A percentile compares a stretch with the other conserved stretches of the same genome.
These are phyloP conservation scores for Corchorus olitorius DNA, from an alignment of 345 rosid species.

Conservation along the genomic window DNA sequence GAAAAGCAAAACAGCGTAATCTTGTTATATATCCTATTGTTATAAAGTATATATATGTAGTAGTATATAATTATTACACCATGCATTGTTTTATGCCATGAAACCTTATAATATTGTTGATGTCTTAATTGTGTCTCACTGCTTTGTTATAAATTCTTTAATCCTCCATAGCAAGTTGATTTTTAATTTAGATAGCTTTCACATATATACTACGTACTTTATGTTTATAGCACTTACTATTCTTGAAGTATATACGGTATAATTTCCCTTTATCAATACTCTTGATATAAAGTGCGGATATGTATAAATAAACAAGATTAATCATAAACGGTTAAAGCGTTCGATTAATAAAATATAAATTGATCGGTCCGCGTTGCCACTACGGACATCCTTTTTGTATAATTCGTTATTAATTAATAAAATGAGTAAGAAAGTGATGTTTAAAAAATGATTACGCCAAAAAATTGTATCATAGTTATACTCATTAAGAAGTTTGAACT, in stretches of 20 bases:
- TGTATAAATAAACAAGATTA: no score
- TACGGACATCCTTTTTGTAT: no score
- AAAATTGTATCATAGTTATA: no score
- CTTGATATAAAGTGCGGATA: neutral
- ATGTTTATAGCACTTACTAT: neutral
- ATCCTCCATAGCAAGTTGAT: neutral
- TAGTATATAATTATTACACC: neutral
- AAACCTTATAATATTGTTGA: neutral
- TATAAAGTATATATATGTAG: neutral
- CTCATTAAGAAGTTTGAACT: no score
- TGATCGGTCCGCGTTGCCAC: no score
- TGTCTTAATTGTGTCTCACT: neutral
- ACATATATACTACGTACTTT: no score
- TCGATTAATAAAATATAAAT: no score
- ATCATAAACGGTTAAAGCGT: no score
- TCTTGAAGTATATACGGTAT: constrained; percentile 1
- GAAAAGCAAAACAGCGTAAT: neutral
- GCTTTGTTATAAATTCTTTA: neutral
- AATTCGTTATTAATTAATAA: no score
- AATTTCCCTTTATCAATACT: neutral
- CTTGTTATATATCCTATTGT: neutral
- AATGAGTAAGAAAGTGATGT: no score
- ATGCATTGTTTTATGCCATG: neutral
- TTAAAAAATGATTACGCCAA: no score
- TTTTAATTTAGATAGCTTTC: neutral